Conservation (phyloP, 1,139 yeast genomes). For the Waltiozyma solani region DNA sequence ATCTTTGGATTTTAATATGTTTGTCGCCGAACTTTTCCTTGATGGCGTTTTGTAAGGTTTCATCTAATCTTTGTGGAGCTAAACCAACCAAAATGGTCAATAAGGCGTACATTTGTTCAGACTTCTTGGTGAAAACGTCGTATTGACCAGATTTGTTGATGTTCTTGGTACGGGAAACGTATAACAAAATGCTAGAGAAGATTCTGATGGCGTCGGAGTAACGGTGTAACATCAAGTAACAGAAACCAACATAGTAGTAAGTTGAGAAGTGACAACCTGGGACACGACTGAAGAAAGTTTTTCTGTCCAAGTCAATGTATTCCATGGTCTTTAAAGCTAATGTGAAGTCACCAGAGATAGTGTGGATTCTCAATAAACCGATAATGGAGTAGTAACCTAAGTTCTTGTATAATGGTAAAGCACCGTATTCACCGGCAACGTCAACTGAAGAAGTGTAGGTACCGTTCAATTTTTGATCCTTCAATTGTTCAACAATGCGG, state of each 20-base stretch:
- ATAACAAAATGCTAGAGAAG: conserved; percentile 34
- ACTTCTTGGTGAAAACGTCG: conserved; percentile 34
- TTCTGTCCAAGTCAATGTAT: conserved; percentile 34
- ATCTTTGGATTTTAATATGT: conserved; percentile 30
- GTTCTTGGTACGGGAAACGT: conserved; percentile 35
- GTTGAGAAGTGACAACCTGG: conserved; percentile 39
- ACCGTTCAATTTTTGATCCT: conserved; percentile 25
- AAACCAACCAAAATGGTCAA: conserved; percentile 35
- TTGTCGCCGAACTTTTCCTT: conserved; percentile 39
- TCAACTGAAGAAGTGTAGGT: conserved; percentile 16
- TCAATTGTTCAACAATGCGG: conserved; percentile 31
- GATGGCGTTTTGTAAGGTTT: conserved; percentile 29
- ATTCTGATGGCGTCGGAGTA: conserved; percentile 40
- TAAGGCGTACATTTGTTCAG: conserved; percentile 42
- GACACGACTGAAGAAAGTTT: conserved; percentile 33
- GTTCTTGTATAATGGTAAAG: conserved; percentile 31
- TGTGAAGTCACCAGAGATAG: conserved; percentile 36
- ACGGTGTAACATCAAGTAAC: conserved; percentile 38
- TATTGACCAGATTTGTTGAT: conserved; percentile 34
- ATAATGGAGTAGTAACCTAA: conserved; percentile 39
- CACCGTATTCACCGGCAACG: conserved; percentile 35
- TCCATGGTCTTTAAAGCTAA: conserved; percentile 38
- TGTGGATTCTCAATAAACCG: conserved; percentile 38
- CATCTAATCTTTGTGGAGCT: conserved; percentile 37
- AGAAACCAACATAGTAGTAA: conserved; percentile 39